Evolutionary conservation across 345 rosid species (phyloP).

Genomic region (Streptanthus diversifolius): DNA sequence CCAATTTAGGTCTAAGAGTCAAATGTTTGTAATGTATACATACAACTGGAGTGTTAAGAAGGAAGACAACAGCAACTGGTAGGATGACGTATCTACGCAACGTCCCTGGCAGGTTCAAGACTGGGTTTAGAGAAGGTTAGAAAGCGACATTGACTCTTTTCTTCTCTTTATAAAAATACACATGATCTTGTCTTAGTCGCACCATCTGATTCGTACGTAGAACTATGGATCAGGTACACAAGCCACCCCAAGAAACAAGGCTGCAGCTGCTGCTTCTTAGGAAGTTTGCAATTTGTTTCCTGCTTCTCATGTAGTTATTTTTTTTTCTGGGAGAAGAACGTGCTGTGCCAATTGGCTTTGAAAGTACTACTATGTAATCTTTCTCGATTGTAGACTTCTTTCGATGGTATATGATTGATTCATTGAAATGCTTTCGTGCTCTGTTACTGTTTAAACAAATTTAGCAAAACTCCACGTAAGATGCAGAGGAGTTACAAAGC

Average conservation of each 20-base stretch:
- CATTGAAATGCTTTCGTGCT: not conserved
- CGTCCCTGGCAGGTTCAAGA: conserved; percentile 82
- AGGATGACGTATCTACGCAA: conserved; percentile 88
- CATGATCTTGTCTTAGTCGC: not conserved
- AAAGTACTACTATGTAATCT: conserved; percentile 20
- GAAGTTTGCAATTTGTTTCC: conserved; percentile 17
- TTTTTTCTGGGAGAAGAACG: conserved; percentile 28
- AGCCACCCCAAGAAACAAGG: conserved; percentile 78
- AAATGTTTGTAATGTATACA: not conserved
- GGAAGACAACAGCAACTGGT: conserved; percentile 50
- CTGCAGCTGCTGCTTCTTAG: conserved; percentile 57
- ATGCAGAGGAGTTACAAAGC: conserved; percentile 6
- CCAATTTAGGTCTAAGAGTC: not conserved
- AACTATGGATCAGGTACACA: conserved; percentile 47
- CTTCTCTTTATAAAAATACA: not conserved
- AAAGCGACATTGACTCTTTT: not conserved
- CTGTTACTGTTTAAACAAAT: not conserved
- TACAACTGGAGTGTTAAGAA: conserved; percentile 94
- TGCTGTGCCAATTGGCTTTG: not conserved
- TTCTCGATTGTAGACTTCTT: not conserved
- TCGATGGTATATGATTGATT: not conserved
- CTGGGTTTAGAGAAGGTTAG: conserved; percentile 52
- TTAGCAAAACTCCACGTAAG: not conserved
- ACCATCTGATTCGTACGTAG: not conserved
- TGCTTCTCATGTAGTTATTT: not conserved